Conservation (phyloP, 148 eudicot species). For the Fallopia convolvulus region DNA sequence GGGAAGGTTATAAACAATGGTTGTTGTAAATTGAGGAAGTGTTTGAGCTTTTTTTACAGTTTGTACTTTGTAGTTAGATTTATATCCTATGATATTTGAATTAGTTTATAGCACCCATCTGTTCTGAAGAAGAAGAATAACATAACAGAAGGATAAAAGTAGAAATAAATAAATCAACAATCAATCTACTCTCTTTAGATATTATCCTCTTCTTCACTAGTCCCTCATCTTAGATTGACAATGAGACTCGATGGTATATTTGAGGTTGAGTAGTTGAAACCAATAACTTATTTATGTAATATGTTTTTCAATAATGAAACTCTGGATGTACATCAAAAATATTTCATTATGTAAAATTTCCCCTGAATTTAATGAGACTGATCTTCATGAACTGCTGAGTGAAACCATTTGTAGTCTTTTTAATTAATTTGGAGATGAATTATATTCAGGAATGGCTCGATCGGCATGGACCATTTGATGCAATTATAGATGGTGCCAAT, state of each 20-base stretch:
- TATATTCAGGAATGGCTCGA: slow-evolving; percentile 72
- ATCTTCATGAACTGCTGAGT: slow-evolving; percentile 15
- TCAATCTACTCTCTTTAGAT: background rate
- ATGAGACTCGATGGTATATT: background rate
- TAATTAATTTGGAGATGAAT: slow-evolving; percentile 23
- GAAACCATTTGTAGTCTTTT: slow-evolving; percentile 16
- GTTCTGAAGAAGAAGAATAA: background rate
- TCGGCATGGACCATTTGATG: slow-evolving; percentile 90
- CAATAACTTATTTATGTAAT: too few species aligned
- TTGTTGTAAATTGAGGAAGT: background rate
- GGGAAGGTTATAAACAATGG: background rate
- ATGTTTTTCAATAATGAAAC: background rate
- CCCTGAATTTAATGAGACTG: background rate
- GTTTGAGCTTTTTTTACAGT: background rate
- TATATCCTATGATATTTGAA: background rate
- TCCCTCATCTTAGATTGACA: background rate
- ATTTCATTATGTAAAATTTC: background rate
- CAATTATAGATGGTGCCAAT: slow-evolving; percentile 88
- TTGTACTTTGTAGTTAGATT: background rate
- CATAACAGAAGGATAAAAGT: background rate
- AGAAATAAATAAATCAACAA: background rate
- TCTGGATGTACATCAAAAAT: background rate
- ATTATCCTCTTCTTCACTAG: background rate
- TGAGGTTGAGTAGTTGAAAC: too few species aligned
- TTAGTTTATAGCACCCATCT: background rate